A percentile compares a stretch with the other conserved stretches of the same genome.
phyloP scores from a whole-genome alignment of 2,329 filamentous ascomycete species.

The Pseudogymnoascus sp. region DNA sequence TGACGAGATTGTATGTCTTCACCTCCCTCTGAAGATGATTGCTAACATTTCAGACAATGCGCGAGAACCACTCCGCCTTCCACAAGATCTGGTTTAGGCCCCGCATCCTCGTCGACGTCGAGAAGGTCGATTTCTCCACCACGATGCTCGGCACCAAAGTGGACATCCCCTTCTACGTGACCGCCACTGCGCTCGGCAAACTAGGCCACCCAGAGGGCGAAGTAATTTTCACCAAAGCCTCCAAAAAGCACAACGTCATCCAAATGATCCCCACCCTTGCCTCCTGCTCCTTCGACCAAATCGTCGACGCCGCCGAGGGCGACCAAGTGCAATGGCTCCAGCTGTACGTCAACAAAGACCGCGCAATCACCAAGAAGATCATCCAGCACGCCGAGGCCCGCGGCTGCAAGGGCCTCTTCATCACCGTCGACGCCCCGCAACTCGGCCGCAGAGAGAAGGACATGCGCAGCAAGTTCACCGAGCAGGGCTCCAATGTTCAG shows the following conservation, averaged over 20 bases:
- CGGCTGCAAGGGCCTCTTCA: slow-evolving; percentile 93
- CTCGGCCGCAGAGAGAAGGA: slow-evolving; percentile 93
- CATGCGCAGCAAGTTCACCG: slow-evolving; percentile 88
- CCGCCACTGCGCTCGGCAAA: slow-evolving; percentile 90
- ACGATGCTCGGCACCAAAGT: slow-evolving; percentile 88
- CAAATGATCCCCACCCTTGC: slow-evolving; percentile 99
- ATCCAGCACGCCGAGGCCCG: slow-evolving; percentile 84
- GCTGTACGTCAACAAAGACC: slow-evolving; percentile 91
- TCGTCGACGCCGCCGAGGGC: slow-evolving; percentile 71
- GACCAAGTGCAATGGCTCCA: slow-evolving; percentile 94
- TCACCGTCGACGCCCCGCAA: slow-evolving; percentile 95
- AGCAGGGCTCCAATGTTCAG: slow-evolving; percentile 77
- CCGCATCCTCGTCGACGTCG: slow-evolving; percentile 79
- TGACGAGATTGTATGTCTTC: slow-evolving; percentile 63
- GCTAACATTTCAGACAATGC: slow-evolving; percentile 57
- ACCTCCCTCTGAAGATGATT: background rate
- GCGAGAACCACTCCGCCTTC: slow-evolving; percentile 92
- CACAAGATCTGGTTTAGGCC: slow-evolving; percentile 98
- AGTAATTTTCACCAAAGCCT: slow-evolving; percentile 77
- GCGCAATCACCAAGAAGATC: slow-evolving; percentile 80
- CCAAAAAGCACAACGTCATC: slow-evolving; percentile 77
- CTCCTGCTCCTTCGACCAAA: slow-evolving; percentile 96
- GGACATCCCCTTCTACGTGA: slow-evolving; percentile 89
- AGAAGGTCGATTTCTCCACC: slow-evolving; percentile 75
- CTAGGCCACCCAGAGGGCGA: slow-evolving; percentile 91